Percentiles rank a stretch among this genome's conserved stretches.
These are phyloP conservation scores for Candida tunisiensis DNA, from an alignment of 1,139 yeast genomes.

Conservation along the genomic window DNA sequence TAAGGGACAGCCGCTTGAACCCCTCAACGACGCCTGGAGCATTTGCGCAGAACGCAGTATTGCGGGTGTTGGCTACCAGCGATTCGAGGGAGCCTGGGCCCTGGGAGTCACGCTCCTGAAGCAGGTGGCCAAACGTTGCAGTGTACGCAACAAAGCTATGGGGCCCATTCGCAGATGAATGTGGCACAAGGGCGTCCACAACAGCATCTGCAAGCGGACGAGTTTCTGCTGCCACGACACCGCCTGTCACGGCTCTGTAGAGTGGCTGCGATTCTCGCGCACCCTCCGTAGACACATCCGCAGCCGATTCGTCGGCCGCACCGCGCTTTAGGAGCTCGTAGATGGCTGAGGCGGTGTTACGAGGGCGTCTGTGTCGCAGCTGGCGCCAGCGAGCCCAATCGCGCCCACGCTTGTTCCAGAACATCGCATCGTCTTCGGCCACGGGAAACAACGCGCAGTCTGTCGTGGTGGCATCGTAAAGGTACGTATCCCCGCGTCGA, in stretches of 20 bases:
- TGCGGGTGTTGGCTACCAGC: background rate
- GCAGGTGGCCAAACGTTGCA: conserved; percentile 5
- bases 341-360: background rate
- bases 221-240: too few species aligned
- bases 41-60: conserved; percentile 1
- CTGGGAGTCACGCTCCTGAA: background rate
- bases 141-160: background rate
- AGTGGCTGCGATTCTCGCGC: background rate
- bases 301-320: background rate
- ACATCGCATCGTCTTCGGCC: conserved; percentile 13
- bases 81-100: background rate
- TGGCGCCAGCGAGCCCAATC: conserved; percentile 10
- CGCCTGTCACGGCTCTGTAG: too few species aligned
- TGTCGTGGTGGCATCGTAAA: conserved; percentile 4
- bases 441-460: conserved; percentile 4
- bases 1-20: conserved; percentile 7
- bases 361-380: background rate
- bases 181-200: too few species aligned
- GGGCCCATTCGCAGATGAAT: background rate
- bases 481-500: conserved; percentile 4
- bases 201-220: too few species aligned
- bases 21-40: conserved; percentile 1
- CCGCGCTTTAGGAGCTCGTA: background rate
- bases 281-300: too few species aligned
- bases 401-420: conserved; percentile 11